Evolutionary conservation across 2,329 filamentous ascomycete genomes (phyloP), one percentile per base, ranked within the genome.

Genomic region (Colletotrichum sp.): DNA sequence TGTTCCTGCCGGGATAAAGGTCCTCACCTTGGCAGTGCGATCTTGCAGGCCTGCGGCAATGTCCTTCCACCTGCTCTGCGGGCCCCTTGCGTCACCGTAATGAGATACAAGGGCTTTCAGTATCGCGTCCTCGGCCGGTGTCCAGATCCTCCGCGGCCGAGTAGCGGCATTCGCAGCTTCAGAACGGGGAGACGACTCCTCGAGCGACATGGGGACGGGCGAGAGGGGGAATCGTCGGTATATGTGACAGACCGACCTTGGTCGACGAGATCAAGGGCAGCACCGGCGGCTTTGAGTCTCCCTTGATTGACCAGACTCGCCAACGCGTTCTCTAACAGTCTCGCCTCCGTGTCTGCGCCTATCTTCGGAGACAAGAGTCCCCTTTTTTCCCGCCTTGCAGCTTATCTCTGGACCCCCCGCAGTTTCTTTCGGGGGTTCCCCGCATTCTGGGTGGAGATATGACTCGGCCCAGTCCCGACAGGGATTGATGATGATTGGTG

Each of bases 31-130:
- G 6, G 63, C 79, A 16, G 81, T 81, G 9, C 81, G 77, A 5
- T 80, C 79, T 9, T 80, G 75, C 13, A 82, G 71, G 8, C 77
- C 78, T 7, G 78, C 68, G 18, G 81, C 77, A 63, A 82, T 81
- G 30, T 82, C 80, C 67, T 81, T 82, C 81, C 81, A 82, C 28
- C 78, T 77, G n/a, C 81, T 79, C 15, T 81, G 79, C 2, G 79
- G 77, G 1, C 81, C 81, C 24, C 80, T 65, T 5, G 79, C 77
- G 32, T 81, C 80, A 16, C 80, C 80, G 73, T 80, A 82, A 13
- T 80, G 81, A 28, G 78, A 79, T n/a, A 82, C 79, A 13, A 81
- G 79, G 7, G 75, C 77, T 76, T 78, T 80, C 32, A 82, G 66
- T 59, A 77, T 79, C n/a, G 80, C 77, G 77, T 82, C 81, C 67